Conservation (phyloP, 108 stramenopile genomes). For the Conticribra guillardii region DNA sequence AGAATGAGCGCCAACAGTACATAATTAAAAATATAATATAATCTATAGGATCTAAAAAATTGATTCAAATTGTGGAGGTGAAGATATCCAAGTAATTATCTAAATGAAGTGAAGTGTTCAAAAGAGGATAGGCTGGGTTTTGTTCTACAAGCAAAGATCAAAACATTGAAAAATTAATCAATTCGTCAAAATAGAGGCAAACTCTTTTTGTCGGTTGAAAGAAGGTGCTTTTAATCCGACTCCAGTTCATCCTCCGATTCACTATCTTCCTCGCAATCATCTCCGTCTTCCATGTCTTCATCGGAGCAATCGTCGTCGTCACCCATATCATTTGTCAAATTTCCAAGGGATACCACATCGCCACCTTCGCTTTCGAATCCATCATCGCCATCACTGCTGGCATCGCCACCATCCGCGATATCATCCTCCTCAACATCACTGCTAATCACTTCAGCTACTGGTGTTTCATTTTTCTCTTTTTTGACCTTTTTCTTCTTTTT, state of each 20-base stretch:
- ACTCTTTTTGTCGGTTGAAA: too few relatives aligned
- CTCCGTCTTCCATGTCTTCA: constrained; percentile 23
- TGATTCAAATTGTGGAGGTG: too few relatives aligned
- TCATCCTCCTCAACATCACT: constrained; percentile 17
- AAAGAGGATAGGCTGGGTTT: too few relatives aligned
- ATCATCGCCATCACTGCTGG: constrained; percentile 20
- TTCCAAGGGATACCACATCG: constrained; percentile 19
- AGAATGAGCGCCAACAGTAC: too few relatives aligned
- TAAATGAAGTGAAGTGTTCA: too few relatives aligned
- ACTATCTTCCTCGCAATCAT: constrained; percentile 5
- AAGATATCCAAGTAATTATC: too few relatives aligned
- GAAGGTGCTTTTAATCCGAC: neutral
- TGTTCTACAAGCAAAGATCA: too few relatives aligned
- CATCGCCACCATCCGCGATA: constrained; percentile 18
- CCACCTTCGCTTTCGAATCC: constrained; percentile 27
- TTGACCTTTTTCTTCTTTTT: constrained; percentile 25
- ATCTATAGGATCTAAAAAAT: too few relatives aligned
- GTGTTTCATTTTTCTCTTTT: neutral
- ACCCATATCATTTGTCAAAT: constrained; percentile 33
- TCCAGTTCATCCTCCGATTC: constrained; percentile 19
- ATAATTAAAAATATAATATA: too few relatives aligned
- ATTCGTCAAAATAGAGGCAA: too few relatives aligned
- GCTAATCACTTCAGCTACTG: neutral
- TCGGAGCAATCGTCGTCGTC: constrained; percentile 19
- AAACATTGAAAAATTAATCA: too few relatives aligned